phyloP scores from a whole-genome alignment of 345 rosid species.

The Hypericum androsaemum region DNA sequence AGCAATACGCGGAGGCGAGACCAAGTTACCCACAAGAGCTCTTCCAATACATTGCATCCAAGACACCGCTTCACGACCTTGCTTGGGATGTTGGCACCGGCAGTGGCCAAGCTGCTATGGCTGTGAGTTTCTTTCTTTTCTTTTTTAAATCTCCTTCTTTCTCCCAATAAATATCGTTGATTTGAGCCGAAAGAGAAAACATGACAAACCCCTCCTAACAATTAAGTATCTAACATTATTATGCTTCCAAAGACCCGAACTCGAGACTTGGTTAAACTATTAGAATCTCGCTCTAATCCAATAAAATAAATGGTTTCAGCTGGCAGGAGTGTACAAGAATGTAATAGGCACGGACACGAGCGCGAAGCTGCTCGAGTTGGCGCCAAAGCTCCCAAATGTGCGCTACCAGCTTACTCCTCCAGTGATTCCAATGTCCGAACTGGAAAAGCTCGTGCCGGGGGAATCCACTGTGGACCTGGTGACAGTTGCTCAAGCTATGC shows the following conservation, averaged over 20 bases:
- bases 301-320: too few species aligned
- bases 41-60: slow-evolving; percentile 63
- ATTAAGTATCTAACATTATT: too few species aligned
- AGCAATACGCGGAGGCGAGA: slow-evolving; percentile 48
- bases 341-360: slow-evolving; percentile 83
- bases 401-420: slow-evolving; percentile 52
- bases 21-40: slow-evolving; percentile 62
- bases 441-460: slow-evolving; percentile 28
- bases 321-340: slow-evolving; percentile 52
- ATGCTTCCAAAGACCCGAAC: too few species aligned
- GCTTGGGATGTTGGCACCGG: slow-evolving; percentile 94
- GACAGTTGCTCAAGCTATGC: slow-evolving; percentile 69
- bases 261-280: too few species aligned
- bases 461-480: slow-evolving; percentile 51
- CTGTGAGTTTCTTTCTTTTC: slow-evolving; percentile 31
- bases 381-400: slow-evolving; percentile 46
- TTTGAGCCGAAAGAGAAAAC: too few species aligned
- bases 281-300: too few species aligned
- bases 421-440: slow-evolving; percentile 29
- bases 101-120: slow-evolving; percentile 67
- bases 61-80: slow-evolving; percentile 50
- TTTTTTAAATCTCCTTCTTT: too few species aligned
- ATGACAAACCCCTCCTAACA: too few species aligned
- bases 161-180: too few species aligned
- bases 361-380: slow-evolving; percentile 52